Base-by-base conservation (phyloP, 192 early-diverging fungal genomes). In the Linnemannia hyalina region DNA sequence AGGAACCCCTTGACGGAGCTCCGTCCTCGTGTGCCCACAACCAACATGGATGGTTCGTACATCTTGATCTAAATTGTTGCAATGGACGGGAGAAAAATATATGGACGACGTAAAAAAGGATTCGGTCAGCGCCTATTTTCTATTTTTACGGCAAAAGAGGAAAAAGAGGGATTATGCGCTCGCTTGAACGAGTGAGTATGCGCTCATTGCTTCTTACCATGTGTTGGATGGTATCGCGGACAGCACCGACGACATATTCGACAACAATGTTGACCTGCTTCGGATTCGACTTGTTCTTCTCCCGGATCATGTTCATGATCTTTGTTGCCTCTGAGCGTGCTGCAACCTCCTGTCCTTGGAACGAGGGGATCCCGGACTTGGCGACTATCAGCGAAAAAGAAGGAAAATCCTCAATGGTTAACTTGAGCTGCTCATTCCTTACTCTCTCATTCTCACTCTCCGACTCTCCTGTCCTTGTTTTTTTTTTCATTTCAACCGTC, bases 21-120 rank as follows among this genome's bases (percentile, higher is more conserved):
- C 6, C 92, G 90, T n/a, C 95, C 95, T 76, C 93, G 89, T 3
- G 94, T 94, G 63, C 95, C 95, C 72, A 95, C 93, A 75, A 95
- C 90, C 36, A 95, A 82, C 89, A 94, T 92, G 1, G 91, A 89
- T 47, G 94, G 94, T 68, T 95, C 89, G 49, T 92, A 92, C 88
- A 92, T 91, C 22, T 88, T 81, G 69, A 92, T 91, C 91, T 92
- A 73, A 46, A 57, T 29, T n/a, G 23, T 77, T 26, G 6, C 60
- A 65, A 65, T 15, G 26, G 6, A 63, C 6, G 5, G 74, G 3
- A 41, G 26, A 36, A 15, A 8, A 8, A 75, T 49, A 36, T 35
- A 52, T 35, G 38, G 40, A 40, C 18, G 40, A 77, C n/a, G 44
- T 11, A 54, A 26, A 44, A 44, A 16, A 74, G 20, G 6, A 29